Evolutionary conservation across 306 rosid species (phyloP), one percentile per base, ranked within the genome.

Genomic region (Neltuma alba): DNA sequence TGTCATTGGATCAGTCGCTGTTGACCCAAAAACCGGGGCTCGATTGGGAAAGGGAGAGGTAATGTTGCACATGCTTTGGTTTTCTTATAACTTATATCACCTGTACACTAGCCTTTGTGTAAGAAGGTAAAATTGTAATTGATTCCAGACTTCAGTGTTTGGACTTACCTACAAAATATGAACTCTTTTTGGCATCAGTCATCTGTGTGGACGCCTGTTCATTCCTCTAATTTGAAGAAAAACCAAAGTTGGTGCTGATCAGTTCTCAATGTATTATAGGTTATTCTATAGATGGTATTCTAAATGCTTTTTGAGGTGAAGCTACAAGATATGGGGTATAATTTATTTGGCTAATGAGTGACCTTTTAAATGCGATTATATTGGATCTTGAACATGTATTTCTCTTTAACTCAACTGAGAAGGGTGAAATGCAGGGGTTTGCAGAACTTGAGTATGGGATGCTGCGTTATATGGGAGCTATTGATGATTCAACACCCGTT

Each of bases 31-130:
- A 16, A 91, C 97, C 14, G 98, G 98, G 68, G 98, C 98, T 77
- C 89, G 97, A 47, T 89, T 94, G 76, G 98, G 98, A 62, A 94
- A 92, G 88, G 97, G 97, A 76, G 97, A 94, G 97, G 98, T 94
- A 85, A 45, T 38, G 13, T 37, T 85, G 45, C 58, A 64, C 15
- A 41, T 63, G 45, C 44, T 40, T 48, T 72, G 58, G 21, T 72
- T 74, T 74, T 52, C 60, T 66, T 13, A n/a, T 36, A 63, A 14
- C 27, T 45, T 41, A 25, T 74, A 55, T 38, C 64, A 54, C 47
- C 58, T 57, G 33, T 65, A 52, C 69, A 41, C 60, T 74, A 63
- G 16, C 60, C 41, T 3, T 4, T 20, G 37, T 61, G 75, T 63
- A 66, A 38, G 65, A 66, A 76, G 40, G 25, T 67, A 15, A 55